Evolutionary conservation across 2,329 filamentous ascomycete species (phyloP).

Genomic region (Juglanconis oblonga): DNA sequence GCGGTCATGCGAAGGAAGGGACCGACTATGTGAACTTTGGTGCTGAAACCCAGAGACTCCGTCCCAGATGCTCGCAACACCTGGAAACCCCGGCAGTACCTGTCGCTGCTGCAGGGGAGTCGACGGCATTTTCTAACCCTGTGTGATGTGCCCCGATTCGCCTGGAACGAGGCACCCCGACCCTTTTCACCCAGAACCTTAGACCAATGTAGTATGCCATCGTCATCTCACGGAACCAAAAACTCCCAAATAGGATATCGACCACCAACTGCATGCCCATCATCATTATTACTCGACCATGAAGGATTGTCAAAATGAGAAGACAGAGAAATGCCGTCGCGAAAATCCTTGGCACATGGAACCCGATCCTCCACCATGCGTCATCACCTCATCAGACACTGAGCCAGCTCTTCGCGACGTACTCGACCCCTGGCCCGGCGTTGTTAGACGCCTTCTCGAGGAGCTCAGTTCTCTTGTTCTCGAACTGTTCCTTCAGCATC

Average conservation of each 20-base stretch:
- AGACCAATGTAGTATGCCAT: not conserved
- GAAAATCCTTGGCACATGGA: not conserved
- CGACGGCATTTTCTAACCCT: not conserved
- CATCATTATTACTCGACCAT: too few species aligned
- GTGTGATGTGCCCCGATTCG: conserved; percentile 1
- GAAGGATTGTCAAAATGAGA: not conserved
- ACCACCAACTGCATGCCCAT: not conserved
- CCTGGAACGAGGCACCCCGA: conserved; percentile 9
- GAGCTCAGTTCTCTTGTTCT: conserved; percentile 41
- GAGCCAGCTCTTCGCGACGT: conserved; percentile 37
- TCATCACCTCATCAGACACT: conserved; percentile 22
- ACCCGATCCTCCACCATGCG: not conserved
- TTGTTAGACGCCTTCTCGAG: conserved; percentile 37
- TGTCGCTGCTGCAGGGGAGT: not conserved
- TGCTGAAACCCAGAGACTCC: not conserved
- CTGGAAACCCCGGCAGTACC: not conserved
- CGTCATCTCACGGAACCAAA: not conserved
- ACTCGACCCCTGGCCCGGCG: conserved; percentile 34
- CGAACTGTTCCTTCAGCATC: conserved; percentile 43
- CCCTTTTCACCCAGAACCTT: not conserved
- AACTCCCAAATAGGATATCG: not conserved
- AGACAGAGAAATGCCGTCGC: too few species aligned
- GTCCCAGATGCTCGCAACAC: not conserved
- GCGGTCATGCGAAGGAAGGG: not conserved
- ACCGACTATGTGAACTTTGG: not conserved